Evolutionary conservation across 2,329 filamentous ascomycete genomes (phyloP), one percentile per base, ranked within the genome.

Genomic region (Neofusicoccum parvum): DNA sequence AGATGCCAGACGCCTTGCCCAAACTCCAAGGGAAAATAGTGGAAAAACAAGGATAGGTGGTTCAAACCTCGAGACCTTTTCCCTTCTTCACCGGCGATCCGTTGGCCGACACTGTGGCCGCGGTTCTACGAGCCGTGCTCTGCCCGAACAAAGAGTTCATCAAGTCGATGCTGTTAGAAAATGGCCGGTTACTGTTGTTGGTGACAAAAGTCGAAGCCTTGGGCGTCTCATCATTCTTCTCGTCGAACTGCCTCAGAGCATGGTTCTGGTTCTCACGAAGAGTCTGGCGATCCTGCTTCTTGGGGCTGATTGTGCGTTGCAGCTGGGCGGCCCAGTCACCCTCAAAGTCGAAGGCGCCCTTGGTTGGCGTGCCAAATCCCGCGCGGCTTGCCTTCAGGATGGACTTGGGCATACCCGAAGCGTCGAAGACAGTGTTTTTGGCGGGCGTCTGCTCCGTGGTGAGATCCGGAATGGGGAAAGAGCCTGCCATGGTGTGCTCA

Each of bases 261-360:
- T 86, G 85, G 46, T 81, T 83, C 71, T 89, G 90, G 79, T 80
- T 90, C 81, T 84, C 89, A 79, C 80, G 83, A 39, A 95, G 82
- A 34, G 89, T 90, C 66, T 86, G 84, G 68, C 94, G 91, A 80
- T 97, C 91, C 73, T 95, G 90, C 81, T 98, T 98, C 74, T 92
- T 89, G 5, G 95, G 94, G 73, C 92, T 97, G 71, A 98, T 92
- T 5, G 95, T 98, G 70, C 93, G 93, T 76, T 93, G 92, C 69
- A 99, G 84, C 81, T 97, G 94, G 71, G 95, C 91, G 70, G 93
- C 90, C 95, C 95, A 99, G 75, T 97, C 91, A 67, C 94, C 92
- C 63, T 90, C 91, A 69, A 86, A 82, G 71, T 82, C 78, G 60
- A 83, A 81, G 67, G 80, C 77, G 65, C 78, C 75, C 77, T 87